A percentile compares a stretch with the other conserved stretches of the same genome.
Evolutionary conservation across 179 eudicot species (phyloP).

Genomic region (Spergularia azorica): DNA sequence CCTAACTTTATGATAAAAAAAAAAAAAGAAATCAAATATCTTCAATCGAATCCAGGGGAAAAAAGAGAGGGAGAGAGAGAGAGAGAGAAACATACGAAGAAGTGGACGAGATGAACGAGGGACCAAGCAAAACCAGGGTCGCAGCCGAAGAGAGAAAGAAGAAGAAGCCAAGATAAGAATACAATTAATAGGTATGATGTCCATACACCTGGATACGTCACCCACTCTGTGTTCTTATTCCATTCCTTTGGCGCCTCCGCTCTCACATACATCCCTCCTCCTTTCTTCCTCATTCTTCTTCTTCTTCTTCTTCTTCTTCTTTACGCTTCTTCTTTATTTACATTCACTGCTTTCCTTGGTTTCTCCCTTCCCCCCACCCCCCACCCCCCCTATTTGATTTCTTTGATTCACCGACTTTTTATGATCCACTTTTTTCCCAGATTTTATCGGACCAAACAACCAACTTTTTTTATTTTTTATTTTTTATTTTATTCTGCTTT

Average conservation of each 20-base stretch:
- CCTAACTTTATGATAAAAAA: neutral
- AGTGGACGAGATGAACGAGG: constrained; percentile 50
- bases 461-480: too few species aligned
- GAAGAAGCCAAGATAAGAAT: constrained; percentile 53
- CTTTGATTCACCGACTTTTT: too few species aligned
- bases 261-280: constrained; percentile 39
- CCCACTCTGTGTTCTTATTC: constrained; percentile 63
- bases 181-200: constrained; percentile 48
- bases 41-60: neutral
- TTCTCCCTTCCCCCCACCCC: too few species aligned
- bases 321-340: too few species aligned
- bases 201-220: constrained; percentile 66
- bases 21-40: neutral
- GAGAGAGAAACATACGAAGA: constrained; percentile 29
- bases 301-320: too few species aligned
- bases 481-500: too few species aligned
- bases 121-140: constrained; percentile 66
- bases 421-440: too few species aligned
- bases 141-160: constrained; percentile 47
- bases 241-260: constrained; percentile 50
- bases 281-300: constrained; percentile 2
- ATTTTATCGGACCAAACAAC: too few species aligned
- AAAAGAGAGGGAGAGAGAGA: neutral
- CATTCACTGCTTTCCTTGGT: too few species aligned
- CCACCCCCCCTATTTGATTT: too few species aligned